A percentile compares a stretch with the other conserved stretches of the same genome.
Conservation (phyloP, 768 basidiomycete genomes). For the Macrolepiota fuliginosa region DNA sequence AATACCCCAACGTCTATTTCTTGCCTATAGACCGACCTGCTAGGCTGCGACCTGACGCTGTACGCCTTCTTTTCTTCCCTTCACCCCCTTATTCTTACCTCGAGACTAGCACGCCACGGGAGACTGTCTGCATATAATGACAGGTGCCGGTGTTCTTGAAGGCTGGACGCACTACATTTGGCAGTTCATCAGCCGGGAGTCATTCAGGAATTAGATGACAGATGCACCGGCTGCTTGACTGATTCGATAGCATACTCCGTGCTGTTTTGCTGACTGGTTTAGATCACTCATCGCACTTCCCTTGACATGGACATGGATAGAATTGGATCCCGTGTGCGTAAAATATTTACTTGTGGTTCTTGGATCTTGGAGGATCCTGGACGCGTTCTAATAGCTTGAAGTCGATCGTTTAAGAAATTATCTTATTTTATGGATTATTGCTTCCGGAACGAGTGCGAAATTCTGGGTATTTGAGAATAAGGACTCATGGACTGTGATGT, state of each 20-base stretch:
- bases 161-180: constrained; percentile 51
- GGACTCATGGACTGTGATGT: no score
- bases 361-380: background rate
- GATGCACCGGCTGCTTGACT: background rate
- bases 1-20: constrained; percentile 56
- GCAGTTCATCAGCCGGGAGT: constrained; percentile 38
- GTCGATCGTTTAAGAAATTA: no score
- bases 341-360: no score
- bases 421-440: no score
- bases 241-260: background rate
- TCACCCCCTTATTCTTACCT: background rate
- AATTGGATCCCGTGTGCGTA: no score
- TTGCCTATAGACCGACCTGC: constrained; percentile 61
- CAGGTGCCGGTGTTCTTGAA: constrained; percentile 47
- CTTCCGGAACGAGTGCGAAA: no score
- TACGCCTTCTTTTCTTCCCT: constrained; percentile 29
- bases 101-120: constrained; percentile 34
- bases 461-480: no score
- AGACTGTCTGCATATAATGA: constrained; percentile 48
- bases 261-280: background rate
- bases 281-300: background rate
- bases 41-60: constrained; percentile 62
- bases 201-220: background rate
- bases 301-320: no score
- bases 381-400: background rate